Base-by-base conservation (phyloP, 345 rosid genomes). In the Brassica cretica region DNA sequence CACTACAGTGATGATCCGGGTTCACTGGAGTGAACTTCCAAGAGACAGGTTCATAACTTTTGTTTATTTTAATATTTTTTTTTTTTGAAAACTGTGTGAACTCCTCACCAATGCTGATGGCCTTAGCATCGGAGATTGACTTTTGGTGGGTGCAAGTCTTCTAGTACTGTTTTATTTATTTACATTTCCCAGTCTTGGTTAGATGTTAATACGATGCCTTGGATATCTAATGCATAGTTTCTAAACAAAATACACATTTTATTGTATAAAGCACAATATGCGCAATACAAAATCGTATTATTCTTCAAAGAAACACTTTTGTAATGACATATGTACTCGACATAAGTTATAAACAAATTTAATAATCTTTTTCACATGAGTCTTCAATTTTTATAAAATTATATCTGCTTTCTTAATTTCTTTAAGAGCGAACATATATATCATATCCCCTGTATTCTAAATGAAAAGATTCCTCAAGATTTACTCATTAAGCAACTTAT, bases 111-210 rank as follows among this genome's bases (percentile, higher is more conserved):
- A n/a, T n/a, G n/a, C n/a, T n/a, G n/a, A n/a, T n/a, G n/a, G n/a
- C n/a, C n/a, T n/a, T n/a, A 62, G 5, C 44, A 14, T 68, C 49
- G 44, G 66, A 27, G 37, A 65, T 65, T 78, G 72, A 71, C 76
- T 66, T 78, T 41, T 78, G 68, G n/a, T 78, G 32, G 72, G 29
- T 60, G 66, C 76, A 27, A 65, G 44, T 64, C 44, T 41, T 59
- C 9, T 51, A 14, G 29, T 62, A 41, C 39, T 16, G 35, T 11
- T 9, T 30, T 29, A 10, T 9, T 30, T 29, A 9, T 6, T 65
- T 8, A 41, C 74, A 68, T 19, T 63, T 63, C 41, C 7, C 58
- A 63, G 64, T 64, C 25, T 56, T 33, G 39, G 64, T 35, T 70
- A 49, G 30, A 44, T 44, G 51, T 44, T 44, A 44, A 44, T 44